Evolutionary conservation across 2,329 filamentous ascomycete species (phyloP).

Genomic region (Talaromyces sp.): DNA sequence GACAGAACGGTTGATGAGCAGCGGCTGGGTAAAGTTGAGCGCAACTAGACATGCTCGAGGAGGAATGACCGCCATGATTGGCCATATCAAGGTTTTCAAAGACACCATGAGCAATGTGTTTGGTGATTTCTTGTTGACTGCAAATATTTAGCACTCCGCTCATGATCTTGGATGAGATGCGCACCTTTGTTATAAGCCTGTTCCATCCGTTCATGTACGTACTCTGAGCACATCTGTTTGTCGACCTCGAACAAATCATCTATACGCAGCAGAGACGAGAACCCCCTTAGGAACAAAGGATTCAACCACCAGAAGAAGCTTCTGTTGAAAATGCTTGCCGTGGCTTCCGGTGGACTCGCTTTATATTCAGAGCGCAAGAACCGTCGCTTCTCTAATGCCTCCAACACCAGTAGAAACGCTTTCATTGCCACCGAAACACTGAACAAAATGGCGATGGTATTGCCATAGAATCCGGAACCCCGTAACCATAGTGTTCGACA

Average conservation of each 20-base stretch:
- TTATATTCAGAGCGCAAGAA: conserved; percentile 47
- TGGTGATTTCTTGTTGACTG: conserved; percentile 29
- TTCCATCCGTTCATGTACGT: conserved; percentile 40
- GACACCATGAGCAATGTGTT: conserved; percentile 33
- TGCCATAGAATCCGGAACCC: conserved; percentile 21
- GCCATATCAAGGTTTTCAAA: conserved; percentile 36
- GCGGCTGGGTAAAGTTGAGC: conserved; percentile 40
- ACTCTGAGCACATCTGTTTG: conserved; percentile 45
- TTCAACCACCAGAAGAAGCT: conserved; percentile 53
- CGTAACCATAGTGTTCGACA: conserved; percentile 41
- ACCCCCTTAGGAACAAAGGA: conserved; percentile 48
- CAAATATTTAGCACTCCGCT: conserved; percentile 20
- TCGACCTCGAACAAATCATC: conserved; percentile 48
- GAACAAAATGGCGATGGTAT: conserved; percentile 41
- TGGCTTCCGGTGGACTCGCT: conserved; percentile 47
- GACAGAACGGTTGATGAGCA: conserved; percentile 40
- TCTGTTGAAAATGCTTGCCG: conserved; percentile 47
- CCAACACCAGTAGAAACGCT: conserved; percentile 40
- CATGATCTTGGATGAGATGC: neutral
- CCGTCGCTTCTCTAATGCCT: conserved; percentile 43
- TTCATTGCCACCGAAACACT: conserved; percentile 41
- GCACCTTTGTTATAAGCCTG: conserved; percentile 43
- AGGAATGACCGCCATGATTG: conserved; percentile 33
- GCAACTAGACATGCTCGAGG: conserved; percentile 37
- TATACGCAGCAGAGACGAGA: conserved; percentile 39